Evolutionary conservation across 2,329 filamentous ascomycete species (phyloP).

Genomic region (Alternaria brassicae): DNA sequence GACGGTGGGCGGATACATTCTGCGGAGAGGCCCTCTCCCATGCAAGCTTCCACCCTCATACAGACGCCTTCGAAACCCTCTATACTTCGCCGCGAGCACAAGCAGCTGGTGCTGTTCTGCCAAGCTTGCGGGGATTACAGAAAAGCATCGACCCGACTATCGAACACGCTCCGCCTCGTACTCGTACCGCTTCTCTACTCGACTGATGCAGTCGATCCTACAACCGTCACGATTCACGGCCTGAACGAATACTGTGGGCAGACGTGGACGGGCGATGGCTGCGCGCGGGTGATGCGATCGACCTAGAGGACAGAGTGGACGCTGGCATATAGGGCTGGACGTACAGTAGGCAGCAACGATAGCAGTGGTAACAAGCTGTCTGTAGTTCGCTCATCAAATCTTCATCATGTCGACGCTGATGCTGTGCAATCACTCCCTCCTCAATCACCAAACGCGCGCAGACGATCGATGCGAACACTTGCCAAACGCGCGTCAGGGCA

Average conservation of each 20-base stretch:
- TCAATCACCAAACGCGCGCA: no score
- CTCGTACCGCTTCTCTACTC: background rate
- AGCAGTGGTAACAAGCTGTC: slow-evolving; percentile 4
- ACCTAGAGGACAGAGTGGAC: background rate
- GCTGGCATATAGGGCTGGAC: background rate
- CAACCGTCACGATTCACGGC: background rate
- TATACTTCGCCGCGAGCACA: background rate
- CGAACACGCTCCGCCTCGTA: background rate
- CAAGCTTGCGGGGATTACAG: background rate
- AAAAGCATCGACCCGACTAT: background rate
- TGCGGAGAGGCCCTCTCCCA: background rate
- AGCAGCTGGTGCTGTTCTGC: background rate
- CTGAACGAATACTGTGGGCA: background rate
- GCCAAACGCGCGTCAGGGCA: no score
- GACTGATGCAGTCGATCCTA: background rate
- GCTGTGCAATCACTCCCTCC: no score
- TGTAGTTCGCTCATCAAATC: slow-evolving; percentile 1
- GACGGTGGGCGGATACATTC: background rate
- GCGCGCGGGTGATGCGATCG: background rate
- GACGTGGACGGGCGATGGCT: background rate
- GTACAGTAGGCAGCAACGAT: background rate
- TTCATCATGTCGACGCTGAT: no score
- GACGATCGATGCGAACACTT: background rate
- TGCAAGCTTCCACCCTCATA: background rate
- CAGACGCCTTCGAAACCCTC: background rate